Base-by-base conservation (phyloP, 2,329 filamentous ascomycete species). In the Stagonosporopsis chrysanthemi region DNA sequence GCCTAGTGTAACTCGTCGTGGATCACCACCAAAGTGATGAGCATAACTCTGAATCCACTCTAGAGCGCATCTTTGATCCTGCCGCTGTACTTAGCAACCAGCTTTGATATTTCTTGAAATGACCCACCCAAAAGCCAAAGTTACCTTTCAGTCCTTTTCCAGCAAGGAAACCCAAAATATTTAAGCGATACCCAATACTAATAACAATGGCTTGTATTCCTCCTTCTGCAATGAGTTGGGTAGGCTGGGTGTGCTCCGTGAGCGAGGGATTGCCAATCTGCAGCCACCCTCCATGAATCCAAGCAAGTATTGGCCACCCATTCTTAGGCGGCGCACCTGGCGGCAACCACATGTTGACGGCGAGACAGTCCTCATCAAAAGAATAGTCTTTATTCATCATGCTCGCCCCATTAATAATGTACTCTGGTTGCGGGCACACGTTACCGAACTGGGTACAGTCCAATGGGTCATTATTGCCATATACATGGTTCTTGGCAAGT, bases 111-210 rank as follows among this genome's bases (percentile, higher is more conserved):
- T 4, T 11, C 2, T 17, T 1, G 7, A 11, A 5, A 7, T n/a
- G 14, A 8, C 52, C 9, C 38, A 56, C 50, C 55, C 49, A 58
- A 6, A 58, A 55, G 1, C 56, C 56, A 11, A 58, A 55, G 15
- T 53, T 58, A 3, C 45, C 56, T 15, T 55, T 45, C 33, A 58
- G 11, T 4, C 45, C 56, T 22, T 43, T n/a, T 7, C 43, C 56
- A 42, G 50, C 51, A n/a, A 55, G 56, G 17, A 58, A 58, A 4
- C 56, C 56, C 22, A 58, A 50, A 19, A 58, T 54, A 17, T 58
- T 58, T 22, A 58, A 22, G 24, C 56, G 56, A 28, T 58, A 58
- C 8, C 51, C 51, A 22, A 58, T 55, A 17, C 49, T 53, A 5
- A 58, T 15, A 5, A 58, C 51, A n/a, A 55, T 55, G 9, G 55